Evolutionary conservation across 1,139 yeast species (phyloP), one percentile per base, ranked within the genome.

Genomic region (Kluyveromyces sp.): DNA sequence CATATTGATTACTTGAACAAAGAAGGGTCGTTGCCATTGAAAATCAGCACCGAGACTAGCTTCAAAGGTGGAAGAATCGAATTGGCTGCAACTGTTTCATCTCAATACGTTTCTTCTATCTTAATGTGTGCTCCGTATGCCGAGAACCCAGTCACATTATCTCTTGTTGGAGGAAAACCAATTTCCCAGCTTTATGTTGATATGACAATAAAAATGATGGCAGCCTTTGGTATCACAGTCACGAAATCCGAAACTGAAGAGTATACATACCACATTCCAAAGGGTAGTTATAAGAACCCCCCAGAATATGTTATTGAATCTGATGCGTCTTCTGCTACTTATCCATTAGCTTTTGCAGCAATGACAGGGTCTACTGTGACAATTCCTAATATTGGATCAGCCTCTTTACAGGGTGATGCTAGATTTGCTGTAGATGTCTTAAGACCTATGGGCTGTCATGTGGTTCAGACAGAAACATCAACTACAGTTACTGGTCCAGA

Each of bases 91-190:
- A 90, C 97, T 4, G 84, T 92, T 45, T 90, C 97, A 1, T 92
- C 98, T 8, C 99, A 92, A 67, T 92, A 94, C 60, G 99, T 92
- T 42, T 90, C 97, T 1, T 92, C 98, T 1, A 78, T 92, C 48
- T 77, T 92, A 60, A 90, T 92, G 96, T 86, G 96, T 67, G 97
- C 99, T 38, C 99, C 99, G 43, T 92, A 89, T 62, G 97, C 98
- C 25, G 70, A 80, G 48, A 75, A 79, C 52, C 95, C 96, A 4
- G 95, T 90, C 25, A 89, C 96, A 5, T 76, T 92, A 60, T 71
- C 94, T 6, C 74, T 92, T 48, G 92, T 86, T 33, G 98, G 97
- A 35, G 98, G 98, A 39, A 90, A 90, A 65, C 98, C 98, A 57
- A 88, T 92, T 54, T 90, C 97, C 25, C 95, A 88, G 65, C 75